phyloP scores from a whole-genome alignment of 1,139 yeast species.

The Keqinozyma sinolaborantium region DNA sequence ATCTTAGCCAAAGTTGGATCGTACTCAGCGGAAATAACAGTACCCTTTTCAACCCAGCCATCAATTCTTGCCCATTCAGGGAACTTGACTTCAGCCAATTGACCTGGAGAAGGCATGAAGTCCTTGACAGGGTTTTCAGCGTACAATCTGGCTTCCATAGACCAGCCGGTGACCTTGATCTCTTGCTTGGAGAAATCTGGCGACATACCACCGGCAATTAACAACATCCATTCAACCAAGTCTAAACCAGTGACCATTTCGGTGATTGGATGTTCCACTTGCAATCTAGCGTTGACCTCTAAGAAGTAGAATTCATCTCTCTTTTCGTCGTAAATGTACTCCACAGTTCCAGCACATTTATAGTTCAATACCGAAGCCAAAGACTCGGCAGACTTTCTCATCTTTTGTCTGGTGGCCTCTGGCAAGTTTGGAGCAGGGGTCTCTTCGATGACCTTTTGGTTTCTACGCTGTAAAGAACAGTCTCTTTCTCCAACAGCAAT shows the following conservation, averaged over 20 bases:
- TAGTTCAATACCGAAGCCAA: conserved; percentile 79
- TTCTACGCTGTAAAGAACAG: conserved; percentile 94
- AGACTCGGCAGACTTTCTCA: conserved; percentile 84
- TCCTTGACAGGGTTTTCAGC: conserved; percentile 97
- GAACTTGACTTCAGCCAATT: conserved; percentile 76
- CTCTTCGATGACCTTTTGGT: conserved; percentile 94
- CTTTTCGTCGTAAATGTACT: conserved; percentile 82
- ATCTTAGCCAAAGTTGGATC: conserved; percentile 97
- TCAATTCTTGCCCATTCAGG: conserved; percentile 92
- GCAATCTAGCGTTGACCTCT: conserved; percentile 95
- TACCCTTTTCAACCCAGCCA: conserved; percentile 90
- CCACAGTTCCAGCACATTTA: conserved; percentile 97
- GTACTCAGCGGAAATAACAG: conserved; percentile 87
- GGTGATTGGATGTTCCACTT: conserved; percentile 97
- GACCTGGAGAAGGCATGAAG: conserved; percentile 96
- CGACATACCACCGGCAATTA: conserved; percentile 84
- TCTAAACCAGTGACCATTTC: conserved; percentile 94
- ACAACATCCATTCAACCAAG: conserved; percentile 94
- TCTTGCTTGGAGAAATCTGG: conserved; percentile 62
- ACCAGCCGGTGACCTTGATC: conserved; percentile 70
- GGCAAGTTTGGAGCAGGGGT: conserved; percentile 97
- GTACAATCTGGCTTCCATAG: conserved; percentile 94
- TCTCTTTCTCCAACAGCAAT: conserved; percentile 96
- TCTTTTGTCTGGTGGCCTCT: conserved; percentile 63
- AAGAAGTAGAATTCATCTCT: conserved; percentile 89